Base-by-base conservation (phyloP, 2,329 filamentous ascomycete genomes). In the Pseudogymnoascus pannorum region DNA sequence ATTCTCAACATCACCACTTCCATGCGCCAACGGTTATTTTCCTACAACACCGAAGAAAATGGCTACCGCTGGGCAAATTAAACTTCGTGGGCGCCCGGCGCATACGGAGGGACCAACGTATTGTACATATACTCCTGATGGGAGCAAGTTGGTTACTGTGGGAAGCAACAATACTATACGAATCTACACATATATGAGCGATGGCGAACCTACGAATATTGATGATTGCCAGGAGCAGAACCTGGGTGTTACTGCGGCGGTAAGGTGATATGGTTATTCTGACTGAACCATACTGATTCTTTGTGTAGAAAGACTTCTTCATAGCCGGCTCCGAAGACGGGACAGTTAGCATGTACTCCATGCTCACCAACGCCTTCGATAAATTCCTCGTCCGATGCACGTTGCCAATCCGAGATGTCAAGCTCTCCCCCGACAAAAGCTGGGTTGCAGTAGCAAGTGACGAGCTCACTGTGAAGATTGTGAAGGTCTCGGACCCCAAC, bases 391-490 rank as follows among this genome's bases (percentile, higher is more conserved):
- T 92, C 24, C 87, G 94, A 66, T 90, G 87, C 62, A 87, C 91
- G n/a, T 78, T 97, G 2, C 91, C 94, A 0, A 85, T 97, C 31
- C 85, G 94, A 69, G 92, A 97, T 72, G 79, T 99, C 60, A 87
- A 90, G 3, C 78, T 99, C 12, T 92, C 91, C 2, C 83, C 85
- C 1, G 89, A 97, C 72, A 82, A 84, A 0, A 83, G 89, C 69
- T 97, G 92, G 92, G 90, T 88, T 66, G 94, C 94, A 29, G 91
- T 97, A 24, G 92, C 92, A n/a, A 97, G 92, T 79, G 95, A 97
- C 73, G 94, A 99, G 74, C 79, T 96, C 62, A 89, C 87, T 1
- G 91, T 97, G 67, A 96, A 96, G 73, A 78, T 99, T 20, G 91
- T 99, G 64, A 89, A 88, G 69, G 88, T 88, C 31, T 80, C 86